phyloP scores from a whole-genome alignment of 306 rosid genomes.

The Hippophae rhamnoides region DNA sequence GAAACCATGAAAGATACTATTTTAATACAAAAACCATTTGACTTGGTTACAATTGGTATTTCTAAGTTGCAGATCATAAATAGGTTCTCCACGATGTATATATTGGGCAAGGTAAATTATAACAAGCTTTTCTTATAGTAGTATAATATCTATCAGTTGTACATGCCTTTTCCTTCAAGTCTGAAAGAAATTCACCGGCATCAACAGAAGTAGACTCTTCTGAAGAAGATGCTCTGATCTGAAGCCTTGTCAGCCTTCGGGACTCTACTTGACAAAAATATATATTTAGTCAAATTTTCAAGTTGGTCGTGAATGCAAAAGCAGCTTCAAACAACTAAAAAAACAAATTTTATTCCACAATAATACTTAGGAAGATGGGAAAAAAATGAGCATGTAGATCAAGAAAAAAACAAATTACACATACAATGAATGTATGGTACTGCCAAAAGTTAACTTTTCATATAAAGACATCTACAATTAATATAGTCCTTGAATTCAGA shows the following conservation, averaged over 20 bases:
- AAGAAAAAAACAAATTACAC: too few species aligned
- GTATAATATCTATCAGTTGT: neutral
- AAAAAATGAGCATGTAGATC: too few species aligned
- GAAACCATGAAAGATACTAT: neutral
- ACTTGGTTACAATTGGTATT: neutral
- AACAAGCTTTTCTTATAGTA: too few species aligned
- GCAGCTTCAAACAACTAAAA: too few species aligned
- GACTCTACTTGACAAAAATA: constrained; percentile 32
- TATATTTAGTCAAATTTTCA: neutral
- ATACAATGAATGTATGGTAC: too few species aligned
- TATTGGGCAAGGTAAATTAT: too few species aligned
- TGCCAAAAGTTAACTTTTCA: too few species aligned
- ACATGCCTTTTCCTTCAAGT: constrained; percentile 91
- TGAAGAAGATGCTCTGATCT: constrained; percentile 65
- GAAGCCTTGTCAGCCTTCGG: constrained; percentile 43
- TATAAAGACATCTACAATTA: too few species aligned
- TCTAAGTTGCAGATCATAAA: neutral
- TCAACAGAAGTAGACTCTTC: constrained; percentile 73
- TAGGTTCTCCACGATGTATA: neutral
- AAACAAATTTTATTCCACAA: too few species aligned
- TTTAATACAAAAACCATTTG: constrained; percentile 2
- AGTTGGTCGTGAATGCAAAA: too few species aligned
- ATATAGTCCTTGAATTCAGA: too few species aligned
- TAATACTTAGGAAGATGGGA: too few species aligned
- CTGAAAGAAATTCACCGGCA: constrained; percentile 55